Conservation (phyloP, 768 basidiomycete genomes). For the Cyclocybe cylindracea region DNA sequence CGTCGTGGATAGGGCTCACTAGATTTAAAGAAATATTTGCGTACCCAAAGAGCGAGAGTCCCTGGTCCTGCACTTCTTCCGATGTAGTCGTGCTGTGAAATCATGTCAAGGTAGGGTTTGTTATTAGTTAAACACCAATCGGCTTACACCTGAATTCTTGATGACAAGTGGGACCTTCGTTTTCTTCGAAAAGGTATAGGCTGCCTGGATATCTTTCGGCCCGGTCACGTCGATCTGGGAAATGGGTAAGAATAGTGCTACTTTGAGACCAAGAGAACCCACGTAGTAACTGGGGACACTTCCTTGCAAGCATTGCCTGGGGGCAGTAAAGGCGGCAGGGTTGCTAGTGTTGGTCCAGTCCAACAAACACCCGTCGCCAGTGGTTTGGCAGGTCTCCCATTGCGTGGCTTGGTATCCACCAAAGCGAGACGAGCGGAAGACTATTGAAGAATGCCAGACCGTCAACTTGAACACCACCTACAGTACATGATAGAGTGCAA, state of each 20-base stretch:
- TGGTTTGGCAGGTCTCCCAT: slow-evolving; percentile 43
- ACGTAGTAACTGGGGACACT: slow-evolving; percentile 31
- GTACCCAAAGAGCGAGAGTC: slow-evolving; percentile 13
- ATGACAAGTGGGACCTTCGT: slow-evolving; percentile 23
- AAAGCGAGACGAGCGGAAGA: slow-evolving; percentile 14
- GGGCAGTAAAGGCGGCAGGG: slow-evolving; percentile 16
- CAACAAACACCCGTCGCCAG: slow-evolving; percentile 33
- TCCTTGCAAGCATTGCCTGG: slow-evolving; percentile 24
- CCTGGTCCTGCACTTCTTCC: slow-evolving; percentile 13
- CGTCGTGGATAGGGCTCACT: background rate
- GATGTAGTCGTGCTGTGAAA: slow-evolving; percentile 11
- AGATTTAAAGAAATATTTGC: background rate
- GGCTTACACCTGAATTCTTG: slow-evolving; percentile 23
- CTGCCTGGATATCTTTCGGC: slow-evolving; percentile 21
- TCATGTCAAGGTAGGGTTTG: background rate
- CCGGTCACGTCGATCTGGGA: slow-evolving; percentile 26
- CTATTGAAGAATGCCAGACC: background rate
- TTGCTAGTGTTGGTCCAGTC: slow-evolving; percentile 25
- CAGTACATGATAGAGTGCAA: background rate
- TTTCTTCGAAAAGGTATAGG: slow-evolving; percentile 21
- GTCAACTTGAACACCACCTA: background rate
- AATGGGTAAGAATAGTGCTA: background rate
- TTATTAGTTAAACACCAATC: background rate
- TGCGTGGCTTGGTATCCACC: slow-evolving; percentile 25
- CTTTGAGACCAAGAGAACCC: background rate